Percentiles rank a stretch among this genome's conserved stretches.
phyloP scores from a whole-genome alignment of 306 rosid species.

The Bauhinia variegata region DNA sequence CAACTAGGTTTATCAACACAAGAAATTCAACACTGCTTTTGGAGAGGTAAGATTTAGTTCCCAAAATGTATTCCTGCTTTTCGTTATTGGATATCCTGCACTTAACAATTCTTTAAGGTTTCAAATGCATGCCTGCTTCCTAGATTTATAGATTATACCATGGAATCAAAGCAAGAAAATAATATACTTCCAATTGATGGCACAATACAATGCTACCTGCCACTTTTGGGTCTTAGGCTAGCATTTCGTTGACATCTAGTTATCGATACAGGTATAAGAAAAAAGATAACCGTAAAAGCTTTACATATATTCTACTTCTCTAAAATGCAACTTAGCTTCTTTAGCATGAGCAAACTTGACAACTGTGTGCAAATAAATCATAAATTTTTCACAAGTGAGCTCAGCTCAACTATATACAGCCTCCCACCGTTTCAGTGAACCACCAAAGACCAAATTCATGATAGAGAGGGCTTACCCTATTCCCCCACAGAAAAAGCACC shows the following conservation, averaged over 20 bases:
- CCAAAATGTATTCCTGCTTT: constrained; percentile 25
- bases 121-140: constrained; percentile 10
- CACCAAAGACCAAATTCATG: background rate
- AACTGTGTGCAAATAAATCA: background rate
- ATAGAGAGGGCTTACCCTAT: background rate
- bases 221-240: constrained; percentile 28
- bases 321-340: constrained; percentile 4
- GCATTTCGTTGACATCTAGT: constrained; percentile 16
- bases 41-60: constrained; percentile 72
- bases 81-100: constrained; percentile 11
- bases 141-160: constrained; percentile 5
- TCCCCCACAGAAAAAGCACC: too few relatives aligned
- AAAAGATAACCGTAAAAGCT: background rate
- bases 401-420: too few relatives aligned
- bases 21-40: constrained; percentile 85
- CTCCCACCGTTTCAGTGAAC: background rate
- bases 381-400: background rate
- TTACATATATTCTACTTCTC: background rate
- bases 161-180: constrained; percentile 10
- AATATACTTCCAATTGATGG: constrained; percentile 4
- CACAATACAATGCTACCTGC: constrained; percentile 23
- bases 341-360: constrained; percentile 6
- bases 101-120: background rate
- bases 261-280: background rate
- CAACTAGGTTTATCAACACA: constrained; percentile 74